Conservation (phyloP, 768 basidiomycete genomes). For the Serendipita sp. region DNA sequence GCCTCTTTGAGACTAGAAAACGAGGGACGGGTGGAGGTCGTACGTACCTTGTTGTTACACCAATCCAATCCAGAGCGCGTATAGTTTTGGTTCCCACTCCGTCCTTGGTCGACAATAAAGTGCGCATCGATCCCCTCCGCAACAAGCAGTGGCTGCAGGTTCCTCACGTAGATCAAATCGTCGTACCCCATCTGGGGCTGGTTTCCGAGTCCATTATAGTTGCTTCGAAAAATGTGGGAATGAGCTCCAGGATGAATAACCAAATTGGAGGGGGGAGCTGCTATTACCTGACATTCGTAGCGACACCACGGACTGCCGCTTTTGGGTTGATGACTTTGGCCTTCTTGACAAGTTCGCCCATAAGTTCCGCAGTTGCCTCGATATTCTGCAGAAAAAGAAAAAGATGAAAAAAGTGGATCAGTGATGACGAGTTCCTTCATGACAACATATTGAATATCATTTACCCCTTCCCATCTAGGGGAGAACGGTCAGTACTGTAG, state of each 20-base stretch:
- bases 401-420: not conserved
- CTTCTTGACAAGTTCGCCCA: slow-evolving; percentile 18
- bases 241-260: too few relatives aligned
- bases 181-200: slow-evolving; percentile 20
- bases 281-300: slow-evolving; percentile 12
- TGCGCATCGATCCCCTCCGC: slow-evolving; percentile 21
- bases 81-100: slow-evolving; percentile 18
- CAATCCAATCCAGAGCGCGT: slow-evolving; percentile 19
- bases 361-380: slow-evolving; percentile 18
- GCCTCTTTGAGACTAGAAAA: not conserved
- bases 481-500: not conserved
- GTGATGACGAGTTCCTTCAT: too few relatives aligned
- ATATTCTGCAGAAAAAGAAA: slow-evolving; percentile 17
- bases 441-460: too few relatives aligned
- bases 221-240: slow-evolving; percentile 15
- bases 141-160: slow-evolving; percentile 20
- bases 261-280: too few relatives aligned
- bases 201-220: slow-evolving; percentile 23
- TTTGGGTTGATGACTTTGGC: slow-evolving; percentile 18
- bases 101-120: slow-evolving; percentile 26
- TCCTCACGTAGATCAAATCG: slow-evolving; percentile 21
- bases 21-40: too few relatives aligned
- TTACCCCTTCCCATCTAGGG: not conserved
- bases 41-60: slow-evolving; percentile 19
- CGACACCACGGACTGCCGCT: slow-evolving; percentile 24